Percentiles rank a stretch among this genome's conserved stretches.
Evolutionary conservation across 495 filamentous ascomycete genomes (phyloP).

Genomic region (Neurospora sp.): DNA sequence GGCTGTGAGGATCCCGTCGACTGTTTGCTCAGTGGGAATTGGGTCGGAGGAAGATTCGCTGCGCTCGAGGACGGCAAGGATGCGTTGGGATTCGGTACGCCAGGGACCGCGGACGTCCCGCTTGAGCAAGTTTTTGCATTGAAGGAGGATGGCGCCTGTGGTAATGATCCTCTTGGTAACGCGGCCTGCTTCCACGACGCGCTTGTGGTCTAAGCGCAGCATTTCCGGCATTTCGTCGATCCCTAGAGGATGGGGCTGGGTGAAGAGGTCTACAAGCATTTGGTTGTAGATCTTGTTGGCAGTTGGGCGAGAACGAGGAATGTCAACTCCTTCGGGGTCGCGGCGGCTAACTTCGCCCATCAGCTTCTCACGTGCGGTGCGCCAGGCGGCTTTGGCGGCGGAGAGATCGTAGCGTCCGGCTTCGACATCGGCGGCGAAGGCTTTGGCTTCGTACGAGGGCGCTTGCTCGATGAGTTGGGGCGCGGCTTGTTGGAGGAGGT

Average conservation of each 20-base stretch:
- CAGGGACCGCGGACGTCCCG: conserved; percentile 83
- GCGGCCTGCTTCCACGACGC: conserved; percentile 55
- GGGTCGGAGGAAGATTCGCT: conserved; percentile 23
- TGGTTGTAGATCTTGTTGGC: conserved; percentile 73
- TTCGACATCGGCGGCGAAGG: conserved; percentile 62
- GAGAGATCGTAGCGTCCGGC: conserved; percentile 47
- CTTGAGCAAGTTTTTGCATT: conserved; percentile 91
- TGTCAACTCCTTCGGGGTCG: conserved; percentile 57
- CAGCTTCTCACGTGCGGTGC: conserved; percentile 55
- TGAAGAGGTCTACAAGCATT: conserved; percentile 51
- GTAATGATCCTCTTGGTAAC: conserved; percentile 67
- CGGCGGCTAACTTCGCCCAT: conserved; percentile 61
- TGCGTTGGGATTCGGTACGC: conserved; percentile 75
- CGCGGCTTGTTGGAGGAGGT: conserved; percentile 70
- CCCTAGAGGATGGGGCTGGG: conserved; percentile 39
- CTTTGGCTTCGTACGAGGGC: conserved; percentile 66
- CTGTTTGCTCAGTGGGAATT: conserved; percentile 43
- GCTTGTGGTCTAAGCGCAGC: conserved; percentile 65
- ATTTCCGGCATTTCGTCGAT: conserved; percentile 69
- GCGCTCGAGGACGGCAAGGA: conserved; percentile 45
- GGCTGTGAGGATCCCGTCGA: conserved; percentile 62
- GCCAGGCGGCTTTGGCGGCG: conserved; percentile 64
- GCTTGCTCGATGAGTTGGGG: conserved; percentile 76
- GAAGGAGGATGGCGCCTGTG: conserved; percentile 70
- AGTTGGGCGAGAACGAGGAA: conserved; percentile 43